Percentiles rank a stretch among this genome's conserved stretches.
These are phyloP conservation scores for Xylariales sp. DNA, from an alignment of 2,329 filamentous ascomycete species.

Conservation along the genomic window DNA sequence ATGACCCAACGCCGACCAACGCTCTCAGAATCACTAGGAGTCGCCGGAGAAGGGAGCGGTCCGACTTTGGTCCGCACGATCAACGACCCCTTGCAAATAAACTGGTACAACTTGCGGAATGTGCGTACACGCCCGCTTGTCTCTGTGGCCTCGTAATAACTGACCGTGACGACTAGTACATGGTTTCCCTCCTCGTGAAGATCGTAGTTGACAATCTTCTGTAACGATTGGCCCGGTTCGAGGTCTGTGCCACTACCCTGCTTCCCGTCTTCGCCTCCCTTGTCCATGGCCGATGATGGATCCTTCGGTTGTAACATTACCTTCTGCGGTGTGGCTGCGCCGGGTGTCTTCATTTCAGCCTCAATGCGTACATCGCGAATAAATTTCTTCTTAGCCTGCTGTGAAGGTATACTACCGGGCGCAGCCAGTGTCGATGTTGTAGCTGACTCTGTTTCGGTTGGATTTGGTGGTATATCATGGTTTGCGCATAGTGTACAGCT, in stretches of 20 bases:
- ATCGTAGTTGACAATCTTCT: slow-evolving; percentile 85
- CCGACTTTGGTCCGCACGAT: slow-evolving; percentile 92
- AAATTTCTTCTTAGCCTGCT: slow-evolving; percentile 53
- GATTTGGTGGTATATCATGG: slow-evolving; percentile 69
- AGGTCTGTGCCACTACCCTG: slow-evolving; percentile 36
- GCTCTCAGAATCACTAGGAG: slow-evolving; percentile 16
- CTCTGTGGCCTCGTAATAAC: slow-evolving; percentile 88
- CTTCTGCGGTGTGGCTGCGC: slow-evolving; percentile 68
- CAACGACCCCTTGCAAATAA: slow-evolving; percentile 89
- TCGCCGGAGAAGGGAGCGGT: slow-evolving; percentile 61
- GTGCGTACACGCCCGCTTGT: slow-evolving; percentile 79
- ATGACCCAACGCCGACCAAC: slow-evolving; percentile 72
- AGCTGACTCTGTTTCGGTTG: slow-evolving; percentile 14
- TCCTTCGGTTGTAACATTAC: slow-evolving; percentile 66
- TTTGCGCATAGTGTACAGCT: slow-evolving; percentile 96
- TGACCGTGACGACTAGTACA: slow-evolving; percentile 91
- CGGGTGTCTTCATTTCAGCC: slow-evolving; percentile 95
- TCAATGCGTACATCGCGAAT: slow-evolving; percentile 84
- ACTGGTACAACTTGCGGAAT: slow-evolving; percentile 96
- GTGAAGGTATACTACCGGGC: slow-evolving; percentile 38
- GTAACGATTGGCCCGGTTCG: slow-evolving; percentile 72
- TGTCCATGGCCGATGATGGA: slow-evolving; percentile 39
- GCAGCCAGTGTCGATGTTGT: slow-evolving; percentile 14
- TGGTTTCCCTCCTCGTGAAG: slow-evolving; percentile 95
- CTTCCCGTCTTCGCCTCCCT: slow-evolving; percentile 16